Evolutionary conservation across 768 basidiomycete species (phyloP), one percentile per base, ranked within the genome.

Genomic region (Hygrophorus russula): DNA sequence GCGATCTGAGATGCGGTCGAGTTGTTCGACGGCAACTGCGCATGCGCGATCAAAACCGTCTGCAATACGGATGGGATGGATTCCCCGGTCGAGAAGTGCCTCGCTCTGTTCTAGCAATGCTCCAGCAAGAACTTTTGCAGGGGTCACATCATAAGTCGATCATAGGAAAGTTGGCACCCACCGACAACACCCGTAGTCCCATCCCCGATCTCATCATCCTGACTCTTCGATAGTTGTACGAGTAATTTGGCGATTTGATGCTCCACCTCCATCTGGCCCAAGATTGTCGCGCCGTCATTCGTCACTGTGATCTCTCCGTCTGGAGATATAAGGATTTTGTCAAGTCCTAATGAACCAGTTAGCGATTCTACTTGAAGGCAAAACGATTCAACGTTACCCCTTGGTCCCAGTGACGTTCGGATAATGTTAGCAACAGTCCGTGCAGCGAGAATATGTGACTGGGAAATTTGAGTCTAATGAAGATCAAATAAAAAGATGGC

Each of bases 251-350:
- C 96, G 56, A 99, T 94, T 68, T 94, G 94, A 59, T 99, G 94
- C 56, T 98, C 94, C 41, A 98, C 93, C 62, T 96, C 90, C 92
- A 99, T 97, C 69, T 97, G 94, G 17, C 91, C 79, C 45, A 99
- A 70, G 53, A 99, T 99, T 17, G 96, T 99, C 5, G 96, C 96
- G 39, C 96, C 96, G 64, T 99, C 96, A 64, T 99, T 99, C 11
- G 96, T 98, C 30, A 98, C 94, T 27, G 93, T 98, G 56, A 99
- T 98, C 55, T 99, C 96, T 39, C 96, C 96, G 69, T 98, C 96
- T 15, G 93, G 82, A 20, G 88, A 90, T 52, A 92, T 90, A 53
- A 92, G 74, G 55, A 92, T 90, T 74, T 92, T 92, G 70, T 92
- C 89, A 39, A 97, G 76, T 35, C 94, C 91, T 94, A 49, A 29